Percentiles rank a stretch among this genome's conserved stretches.
Conservation (phyloP, 108 stramenopile species). For the Pseudonitzschia pungens region DNA sequence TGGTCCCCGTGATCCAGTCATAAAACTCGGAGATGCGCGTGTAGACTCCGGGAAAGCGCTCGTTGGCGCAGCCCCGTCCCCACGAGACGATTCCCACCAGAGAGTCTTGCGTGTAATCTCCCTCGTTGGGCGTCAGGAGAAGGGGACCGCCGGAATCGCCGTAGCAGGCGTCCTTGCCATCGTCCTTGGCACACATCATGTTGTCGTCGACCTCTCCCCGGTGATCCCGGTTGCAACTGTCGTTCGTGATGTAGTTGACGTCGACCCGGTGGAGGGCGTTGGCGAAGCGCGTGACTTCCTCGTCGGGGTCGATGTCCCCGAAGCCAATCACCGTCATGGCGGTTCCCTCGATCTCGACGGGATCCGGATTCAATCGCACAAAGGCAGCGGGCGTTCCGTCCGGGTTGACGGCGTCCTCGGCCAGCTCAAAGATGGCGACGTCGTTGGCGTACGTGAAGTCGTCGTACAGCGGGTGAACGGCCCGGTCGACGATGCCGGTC, state of each 20-base stretch:
- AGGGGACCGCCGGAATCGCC: constrained; percentile 55
- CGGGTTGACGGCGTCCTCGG: background rate
- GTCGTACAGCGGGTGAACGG: constrained; percentile 8
- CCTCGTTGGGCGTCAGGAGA: background rate
- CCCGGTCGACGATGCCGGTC: background rate
- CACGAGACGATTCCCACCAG: constrained; percentile 50
- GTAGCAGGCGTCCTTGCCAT: constrained; percentile 39
- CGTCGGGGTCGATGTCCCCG: constrained; percentile 35
- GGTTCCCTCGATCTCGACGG: background rate
- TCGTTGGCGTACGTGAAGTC: constrained; percentile 9
- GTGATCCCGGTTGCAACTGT: constrained; percentile 37
- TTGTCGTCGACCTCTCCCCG: constrained; percentile 12
- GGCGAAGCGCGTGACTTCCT: constrained; percentile 6
- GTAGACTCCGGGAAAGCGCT: constrained; percentile 57
- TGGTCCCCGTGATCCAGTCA: constrained; percentile 56
- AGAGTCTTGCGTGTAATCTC: background rate
- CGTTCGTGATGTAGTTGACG: constrained; percentile 34
- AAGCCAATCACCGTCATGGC: constrained; percentile 54
- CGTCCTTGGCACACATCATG: constrained; percentile 56
- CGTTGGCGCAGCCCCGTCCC: constrained; percentile 42
- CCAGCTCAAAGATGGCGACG: constrained; percentile 7
- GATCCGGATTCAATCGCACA: background rate
- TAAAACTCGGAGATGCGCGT: constrained; percentile 51
- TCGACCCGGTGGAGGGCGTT: constrained; percentile 34
- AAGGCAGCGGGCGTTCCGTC: background rate